Base-by-base conservation (phyloP, 1,284 basidiomycete species). In the Marasmius tenuissimus region DNA sequence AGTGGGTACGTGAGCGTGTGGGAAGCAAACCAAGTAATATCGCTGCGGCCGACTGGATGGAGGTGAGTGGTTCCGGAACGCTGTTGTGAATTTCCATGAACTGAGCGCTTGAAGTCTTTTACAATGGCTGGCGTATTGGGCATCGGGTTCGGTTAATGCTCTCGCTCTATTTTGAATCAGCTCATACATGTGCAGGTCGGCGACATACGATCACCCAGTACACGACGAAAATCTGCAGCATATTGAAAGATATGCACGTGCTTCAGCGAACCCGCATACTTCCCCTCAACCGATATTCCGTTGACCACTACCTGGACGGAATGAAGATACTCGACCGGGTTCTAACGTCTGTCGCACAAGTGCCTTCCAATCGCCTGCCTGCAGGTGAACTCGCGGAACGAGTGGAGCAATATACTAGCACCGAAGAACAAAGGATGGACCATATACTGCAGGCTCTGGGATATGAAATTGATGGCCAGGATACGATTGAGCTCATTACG, bases 71-170 rank as follows among this genome's bases (percentile, higher is more conserved):
- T 7, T 45, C 3, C 7, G 33, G 7, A 5, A 38, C 20, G 1
- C 7, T n/a, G 16, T 37, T 3, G 9, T 33, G 12, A 9, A 12
- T 18, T 7, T 39, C 8, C 10, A 38, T 4, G 34, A n/a, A 22
- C 18, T 20, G 49, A 16, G 37, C 10, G 20, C 18, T 38, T 56
- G 27, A 22, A 65, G 61, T 38, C 55, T 65, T 37, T 39, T 61
- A 1, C 58, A 62, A 48, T 65, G 63, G 63, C 37, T 62, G n/a
- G 63, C 63, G 18, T 65, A 59, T 40, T 65, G 63, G 63, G 58
- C 61, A 16, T 53, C 55, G 14, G 63, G 63, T 62, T 34, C 9
- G n/a, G 16, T 16, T 18, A 27, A 16, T 42, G 8, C 48, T 56
- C 50, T 50, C 11, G 48, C 18, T n/a, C 11, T 27, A 16, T 34